Conservation (phyloP, 75 land plant genomes). For the Pinus taeda region DNA sequence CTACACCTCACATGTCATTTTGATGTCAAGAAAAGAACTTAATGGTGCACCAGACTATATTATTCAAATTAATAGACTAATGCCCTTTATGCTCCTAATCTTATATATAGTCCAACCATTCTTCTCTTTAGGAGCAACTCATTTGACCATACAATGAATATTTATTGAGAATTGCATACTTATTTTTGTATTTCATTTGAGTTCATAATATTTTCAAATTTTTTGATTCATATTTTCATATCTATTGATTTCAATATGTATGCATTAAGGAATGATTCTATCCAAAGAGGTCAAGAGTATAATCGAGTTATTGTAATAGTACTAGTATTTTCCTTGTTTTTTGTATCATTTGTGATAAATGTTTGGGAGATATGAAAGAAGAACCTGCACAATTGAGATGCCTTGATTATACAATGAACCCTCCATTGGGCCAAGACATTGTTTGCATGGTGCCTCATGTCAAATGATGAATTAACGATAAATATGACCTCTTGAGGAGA, state of each 20-base stretch:
- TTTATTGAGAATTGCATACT: neutral
- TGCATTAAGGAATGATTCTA: neutral
- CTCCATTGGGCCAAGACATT: neutral
- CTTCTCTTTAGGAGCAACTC: neutral
- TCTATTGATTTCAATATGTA: neutral
- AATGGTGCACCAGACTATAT: conserved; percentile 1
- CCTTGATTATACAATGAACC: neutral
- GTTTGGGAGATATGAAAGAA: neutral
- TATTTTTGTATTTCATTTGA: too few species aligned
- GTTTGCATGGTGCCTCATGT: neutral
- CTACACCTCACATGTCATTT: neutral
- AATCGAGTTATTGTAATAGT: neutral
- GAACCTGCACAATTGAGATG: neutral
- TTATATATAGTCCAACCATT: conserved; percentile 2
- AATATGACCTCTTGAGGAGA: neutral
- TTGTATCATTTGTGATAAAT: neutral
- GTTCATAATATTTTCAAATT: neutral
- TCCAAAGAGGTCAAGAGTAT: neutral
- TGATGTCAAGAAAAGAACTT: neutral
- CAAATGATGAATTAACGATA: neutral
- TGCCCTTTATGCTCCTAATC: neutral
- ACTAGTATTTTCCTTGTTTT: neutral
- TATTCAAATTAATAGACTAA: neutral
- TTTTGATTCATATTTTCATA: neutral
- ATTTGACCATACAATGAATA: neutral